Evolutionary conservation across 805 yeast genomes (phyloP).

Genomic region (Metschnikowia arizonensis): DNA sequence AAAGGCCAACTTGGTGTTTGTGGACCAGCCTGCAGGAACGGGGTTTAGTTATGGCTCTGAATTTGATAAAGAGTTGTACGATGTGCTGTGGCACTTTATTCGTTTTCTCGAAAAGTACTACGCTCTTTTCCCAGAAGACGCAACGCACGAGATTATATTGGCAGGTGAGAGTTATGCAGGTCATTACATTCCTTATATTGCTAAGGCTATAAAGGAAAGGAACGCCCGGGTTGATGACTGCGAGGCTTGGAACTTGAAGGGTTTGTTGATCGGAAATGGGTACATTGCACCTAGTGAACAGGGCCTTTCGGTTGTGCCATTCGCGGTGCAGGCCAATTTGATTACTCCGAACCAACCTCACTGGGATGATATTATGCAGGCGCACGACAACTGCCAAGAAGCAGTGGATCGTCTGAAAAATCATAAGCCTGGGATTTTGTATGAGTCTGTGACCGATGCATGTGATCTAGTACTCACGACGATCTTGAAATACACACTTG

Average conservation of each 20-base stretch:
- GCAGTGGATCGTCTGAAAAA: slow-evolving; percentile 30
- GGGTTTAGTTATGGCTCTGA: slow-evolving; percentile 71
- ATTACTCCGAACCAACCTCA: slow-evolving; percentile 39
- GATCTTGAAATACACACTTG: slow-evolving; percentile 33
- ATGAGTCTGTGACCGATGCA: slow-evolving; percentile 7
- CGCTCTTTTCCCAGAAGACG: slow-evolving; percentile 68
- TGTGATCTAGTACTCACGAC: slow-evolving; percentile 49
- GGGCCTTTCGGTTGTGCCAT: slow-evolving; percentile 75
- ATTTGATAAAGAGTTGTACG: slow-evolving; percentile 50
- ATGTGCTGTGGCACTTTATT: slow-evolving; percentile 61
- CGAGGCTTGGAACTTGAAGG: slow-evolving; percentile 45
- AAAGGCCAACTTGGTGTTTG: slow-evolving; percentile 70
- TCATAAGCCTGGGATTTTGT: slow-evolving; percentile 14
- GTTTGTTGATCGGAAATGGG: slow-evolving; percentile 83
- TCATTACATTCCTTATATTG: slow-evolving; percentile 89
- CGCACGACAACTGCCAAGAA: slow-evolving; percentile 61
- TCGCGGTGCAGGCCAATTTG: slow-evolving; percentile 55
- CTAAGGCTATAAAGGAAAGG: slow-evolving; percentile 51
- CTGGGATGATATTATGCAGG: slow-evolving; percentile 40
- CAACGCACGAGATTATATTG: slow-evolving; percentile 57
- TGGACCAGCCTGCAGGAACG: slow-evolving; percentile 94
- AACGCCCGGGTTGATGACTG: slow-evolving; percentile 27
- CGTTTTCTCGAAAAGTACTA: slow-evolving; percentile 64
- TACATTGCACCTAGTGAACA: slow-evolving; percentile 91
- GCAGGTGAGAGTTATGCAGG: slow-evolving; percentile 99